These are phyloP conservation scores for Aurantiochytrium sp. DNA, from an alignment of 108 stramenopile genomes.

Conservation along the genomic window DNA sequence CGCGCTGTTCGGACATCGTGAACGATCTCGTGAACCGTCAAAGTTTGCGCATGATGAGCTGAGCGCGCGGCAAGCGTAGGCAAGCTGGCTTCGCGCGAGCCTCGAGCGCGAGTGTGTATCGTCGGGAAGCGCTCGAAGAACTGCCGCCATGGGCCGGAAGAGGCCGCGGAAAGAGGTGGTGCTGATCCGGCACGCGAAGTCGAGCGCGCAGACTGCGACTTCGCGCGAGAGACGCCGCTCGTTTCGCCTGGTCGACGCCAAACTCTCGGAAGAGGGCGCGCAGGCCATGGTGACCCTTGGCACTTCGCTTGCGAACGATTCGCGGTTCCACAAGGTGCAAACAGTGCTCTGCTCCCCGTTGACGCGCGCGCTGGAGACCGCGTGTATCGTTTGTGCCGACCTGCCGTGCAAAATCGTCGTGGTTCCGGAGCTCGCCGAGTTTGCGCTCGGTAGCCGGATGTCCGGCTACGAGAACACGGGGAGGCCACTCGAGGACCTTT, in stretches of 20 bases:
- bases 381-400: not conserved
- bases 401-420: not conserved
- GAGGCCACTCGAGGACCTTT: not conserved
- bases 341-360: not conserved
- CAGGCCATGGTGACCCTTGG: not conserved
- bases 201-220: not conserved
- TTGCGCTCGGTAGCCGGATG: not conserved
- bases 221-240: not conserved
- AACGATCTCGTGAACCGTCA: too few relatives aligned
- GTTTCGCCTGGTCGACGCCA: not conserved
- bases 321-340: not conserved
- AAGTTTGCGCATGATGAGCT: too few relatives aligned
- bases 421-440: conserved; percentile 3
- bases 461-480: conserved; percentile 25
- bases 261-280: not conserved
- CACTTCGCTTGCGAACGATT: too few relatives aligned
- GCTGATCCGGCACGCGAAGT: conserved; percentile 24
- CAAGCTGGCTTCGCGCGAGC: too few relatives aligned
- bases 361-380: not conserved
- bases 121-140: not conserved
- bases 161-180: not conserved
- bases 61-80: too few relatives aligned
- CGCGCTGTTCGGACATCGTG: too few relatives aligned
- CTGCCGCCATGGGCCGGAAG: not conserved
- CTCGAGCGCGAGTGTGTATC: not conserved